Conservation (phyloP, 1,284 basidiomycete species). For the Moesziomyces sp. region DNA sequence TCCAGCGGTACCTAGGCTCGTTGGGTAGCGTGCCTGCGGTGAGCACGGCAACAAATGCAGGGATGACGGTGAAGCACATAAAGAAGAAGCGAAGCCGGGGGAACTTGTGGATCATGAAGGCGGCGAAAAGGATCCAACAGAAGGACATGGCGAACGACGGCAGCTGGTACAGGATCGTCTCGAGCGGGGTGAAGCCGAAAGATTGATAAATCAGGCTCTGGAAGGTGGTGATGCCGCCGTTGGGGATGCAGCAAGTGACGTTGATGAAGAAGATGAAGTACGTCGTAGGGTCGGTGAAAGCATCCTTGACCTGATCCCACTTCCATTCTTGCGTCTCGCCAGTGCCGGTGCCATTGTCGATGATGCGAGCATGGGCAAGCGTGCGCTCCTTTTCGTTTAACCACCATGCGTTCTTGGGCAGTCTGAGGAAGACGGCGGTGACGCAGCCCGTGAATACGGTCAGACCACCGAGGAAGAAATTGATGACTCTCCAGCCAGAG, state of each 20-base stretch:
- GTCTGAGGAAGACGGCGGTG: constrained; percentile 50
- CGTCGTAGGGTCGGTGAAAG: constrained; percentile 35
- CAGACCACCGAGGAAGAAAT: constrained; percentile 63
- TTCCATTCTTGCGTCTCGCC: constrained; percentile 59
- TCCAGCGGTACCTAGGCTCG: constrained; percentile 49
- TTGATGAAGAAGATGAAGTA: constrained; percentile 63
- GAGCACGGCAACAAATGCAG: constrained; percentile 24
- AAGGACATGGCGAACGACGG: constrained; percentile 60
- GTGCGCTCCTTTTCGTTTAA: constrained; percentile 52
- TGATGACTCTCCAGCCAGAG: constrained; percentile 50
- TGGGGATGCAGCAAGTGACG: constrained; percentile 44
- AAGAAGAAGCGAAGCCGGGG: constrained; percentile 59
- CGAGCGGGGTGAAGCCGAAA: constrained; percentile 52
- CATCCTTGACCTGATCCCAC: constrained; percentile 60
- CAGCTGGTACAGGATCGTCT: constrained; percentile 64
- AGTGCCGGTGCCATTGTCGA: constrained; percentile 60
- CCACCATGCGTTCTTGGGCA: constrained; percentile 49
- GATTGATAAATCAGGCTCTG: constrained; percentile 51
- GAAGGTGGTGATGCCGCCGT: constrained; percentile 59
- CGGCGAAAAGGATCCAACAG: constrained; percentile 64
- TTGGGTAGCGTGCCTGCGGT: constrained; percentile 32
- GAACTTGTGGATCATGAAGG: constrained; percentile 51
- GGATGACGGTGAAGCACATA: constrained; percentile 52
- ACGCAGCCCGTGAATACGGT: constrained; percentile 60
- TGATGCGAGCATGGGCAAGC: constrained; percentile 60